These are phyloP conservation scores for Trypanosoma avium DNA, from an alignment of 208 protist genomes.

Conservation along the genomic window DNA sequence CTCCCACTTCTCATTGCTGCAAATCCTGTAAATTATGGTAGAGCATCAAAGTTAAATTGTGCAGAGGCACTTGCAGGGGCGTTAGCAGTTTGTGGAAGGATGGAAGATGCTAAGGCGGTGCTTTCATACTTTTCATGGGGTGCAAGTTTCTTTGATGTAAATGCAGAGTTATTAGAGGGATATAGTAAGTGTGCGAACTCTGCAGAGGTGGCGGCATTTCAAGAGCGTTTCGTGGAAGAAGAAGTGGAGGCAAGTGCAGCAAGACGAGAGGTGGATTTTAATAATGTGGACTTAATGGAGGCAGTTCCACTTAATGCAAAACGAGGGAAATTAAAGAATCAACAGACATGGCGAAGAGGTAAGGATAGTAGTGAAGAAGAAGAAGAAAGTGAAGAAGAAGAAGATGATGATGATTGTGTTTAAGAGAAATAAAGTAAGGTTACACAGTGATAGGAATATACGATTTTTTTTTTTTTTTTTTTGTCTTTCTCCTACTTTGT, in stretches of 20 bases:
- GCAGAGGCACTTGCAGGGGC: slow-evolving; percentile 96
- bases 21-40: slow-evolving; percentile 99
- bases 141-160: slow-evolving; percentile 95
- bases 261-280: slow-evolving; percentile 50
- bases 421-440: slow-evolving; percentile 15
- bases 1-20: slow-evolving; percentile 98
- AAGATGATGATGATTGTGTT: slow-evolving; percentile 24
- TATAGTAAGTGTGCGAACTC: slow-evolving; percentile 63
- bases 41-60: slow-evolving; percentile 97
- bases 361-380: not conserved
- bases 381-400: slow-evolving; percentile 31
- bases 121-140: slow-evolving; percentile 98
- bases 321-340: slow-evolving; percentile 45
- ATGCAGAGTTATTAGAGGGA: slow-evolving; percentile 92
- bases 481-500: too few relatives aligned
- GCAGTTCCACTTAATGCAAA: slow-evolving; percentile 54
- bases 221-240: slow-evolving; percentile 51
- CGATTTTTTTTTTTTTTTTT: too few relatives aligned
- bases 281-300: slow-evolving; percentile 50
- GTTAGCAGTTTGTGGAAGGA: slow-evolving; percentile 93
- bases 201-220: slow-evolving; percentile 64
- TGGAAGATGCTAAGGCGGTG: slow-evolving; percentile 90
- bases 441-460: too few relatives aligned
- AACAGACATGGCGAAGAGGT: slow-evolving; percentile 12
- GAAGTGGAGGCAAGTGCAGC: slow-evolving; percentile 41